Conservation (phyloP, 345 rosid species). For the Murraya paniculata region DNA sequence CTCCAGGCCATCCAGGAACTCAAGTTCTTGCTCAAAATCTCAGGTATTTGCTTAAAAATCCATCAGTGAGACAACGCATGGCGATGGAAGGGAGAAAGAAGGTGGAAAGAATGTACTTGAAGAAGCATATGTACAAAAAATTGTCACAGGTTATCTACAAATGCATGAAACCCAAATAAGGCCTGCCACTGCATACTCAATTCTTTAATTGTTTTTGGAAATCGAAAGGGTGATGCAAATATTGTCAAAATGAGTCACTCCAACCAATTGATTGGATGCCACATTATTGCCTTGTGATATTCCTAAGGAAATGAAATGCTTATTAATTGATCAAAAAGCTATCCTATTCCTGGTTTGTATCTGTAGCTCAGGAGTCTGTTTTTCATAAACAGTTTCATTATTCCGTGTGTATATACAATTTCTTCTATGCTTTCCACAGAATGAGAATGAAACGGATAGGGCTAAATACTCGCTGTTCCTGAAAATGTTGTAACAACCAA, state of each 20-base stretch:
- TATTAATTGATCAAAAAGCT: neutral
- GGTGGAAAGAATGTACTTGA: constrained; percentile 67
- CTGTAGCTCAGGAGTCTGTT: neutral
- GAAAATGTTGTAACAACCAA: too few relatives aligned
- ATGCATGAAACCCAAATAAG: constrained; percentile 70
- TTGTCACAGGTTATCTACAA: constrained; percentile 67
- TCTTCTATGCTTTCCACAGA: neutral
- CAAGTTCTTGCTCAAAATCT: constrained; percentile 57
- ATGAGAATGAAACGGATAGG: too few relatives aligned
- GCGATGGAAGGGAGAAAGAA: constrained; percentile 68
- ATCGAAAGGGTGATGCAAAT: constrained; percentile 10
- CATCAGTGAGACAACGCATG: constrained; percentile 43
- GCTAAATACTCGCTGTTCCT: too few relatives aligned
- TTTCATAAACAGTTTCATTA: neutral
- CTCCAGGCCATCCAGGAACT: constrained; percentile 55
- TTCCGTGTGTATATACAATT: neutral
- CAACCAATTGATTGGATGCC: neutral
- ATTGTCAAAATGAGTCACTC: neutral
- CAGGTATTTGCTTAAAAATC: constrained; percentile 51
- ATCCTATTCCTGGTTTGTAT: neutral
- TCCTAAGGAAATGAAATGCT: neutral
- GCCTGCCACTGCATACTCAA: constrained; percentile 18
- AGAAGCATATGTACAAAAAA: constrained; percentile 82
- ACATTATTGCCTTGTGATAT: neutral
- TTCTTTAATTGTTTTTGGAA: constrained; percentile 40